phyloP scores from a whole-genome alignment of 192 early-diverging fungal genomes.

The Gaertneriomyces semiglobifer region DNA sequence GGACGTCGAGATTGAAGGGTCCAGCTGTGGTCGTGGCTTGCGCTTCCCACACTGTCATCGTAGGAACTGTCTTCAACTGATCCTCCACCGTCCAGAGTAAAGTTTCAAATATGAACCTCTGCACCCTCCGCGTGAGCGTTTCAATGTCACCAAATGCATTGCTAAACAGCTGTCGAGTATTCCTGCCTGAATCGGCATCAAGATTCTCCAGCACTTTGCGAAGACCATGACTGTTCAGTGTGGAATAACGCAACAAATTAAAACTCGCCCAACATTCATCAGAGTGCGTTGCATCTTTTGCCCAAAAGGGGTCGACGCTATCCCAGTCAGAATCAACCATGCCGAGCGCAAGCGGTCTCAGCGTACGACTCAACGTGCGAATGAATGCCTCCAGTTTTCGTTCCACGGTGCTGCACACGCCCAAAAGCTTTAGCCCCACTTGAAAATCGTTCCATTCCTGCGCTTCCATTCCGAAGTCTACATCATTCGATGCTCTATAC shows the following conservation, averaged over 20 bases:
- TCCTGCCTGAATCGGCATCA: not conserved
- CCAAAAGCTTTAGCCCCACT: slow-evolving; percentile 60
- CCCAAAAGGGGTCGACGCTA: slow-evolving; percentile 11
- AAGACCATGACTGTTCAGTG: slow-evolving; percentile 53
- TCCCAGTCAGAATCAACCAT: slow-evolving; percentile 7
- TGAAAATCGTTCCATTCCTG: slow-evolving; percentile 66
- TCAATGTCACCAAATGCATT: not conserved
- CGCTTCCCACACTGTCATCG: slow-evolving; percentile 43
- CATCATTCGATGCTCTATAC: not conserved
- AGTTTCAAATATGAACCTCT: slow-evolving; percentile 58
- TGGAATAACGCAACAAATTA: slow-evolving; percentile 43
- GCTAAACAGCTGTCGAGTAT: not conserved
- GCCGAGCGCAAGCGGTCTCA: not conserved
- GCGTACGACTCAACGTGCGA: slow-evolving; percentile 10
- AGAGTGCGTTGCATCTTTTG: slow-evolving; percentile 18
- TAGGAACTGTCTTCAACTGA: slow-evolving; percentile 42
- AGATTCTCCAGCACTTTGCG: slow-evolving; percentile 25
- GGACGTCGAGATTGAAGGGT: slow-evolving; percentile 37
- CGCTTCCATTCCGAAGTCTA: slow-evolving; percentile 45
- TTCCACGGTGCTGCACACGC: slow-evolving; percentile 45
- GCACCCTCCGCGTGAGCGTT: slow-evolving; percentile 40
- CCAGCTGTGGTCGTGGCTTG: slow-evolving; percentile 18
- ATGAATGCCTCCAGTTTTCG: slow-evolving; percentile 45
- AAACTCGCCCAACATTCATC: slow-evolving; percentile 41
- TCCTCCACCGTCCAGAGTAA: slow-evolving; percentile 49